Conservation (phyloP, 179 eudicot species). For the Monotropa hypopitys region DNA sequence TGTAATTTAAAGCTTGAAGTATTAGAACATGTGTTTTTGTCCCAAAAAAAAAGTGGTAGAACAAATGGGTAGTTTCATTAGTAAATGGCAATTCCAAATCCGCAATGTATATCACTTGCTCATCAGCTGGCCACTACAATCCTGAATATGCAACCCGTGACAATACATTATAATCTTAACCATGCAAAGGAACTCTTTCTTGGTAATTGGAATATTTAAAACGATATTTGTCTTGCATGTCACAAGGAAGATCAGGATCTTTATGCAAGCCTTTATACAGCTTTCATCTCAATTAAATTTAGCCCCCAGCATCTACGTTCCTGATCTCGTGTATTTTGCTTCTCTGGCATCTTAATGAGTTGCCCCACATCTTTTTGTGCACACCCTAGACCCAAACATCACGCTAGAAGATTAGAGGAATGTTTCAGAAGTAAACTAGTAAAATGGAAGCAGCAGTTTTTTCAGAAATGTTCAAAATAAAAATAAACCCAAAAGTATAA, state of each 20-base stretch:
- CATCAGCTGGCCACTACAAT: not conserved
- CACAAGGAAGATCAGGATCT: not conserved
- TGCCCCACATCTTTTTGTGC: too few relatives aligned
- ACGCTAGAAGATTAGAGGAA: not conserved
- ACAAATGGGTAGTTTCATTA: not conserved
- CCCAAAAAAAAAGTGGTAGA: not conserved
- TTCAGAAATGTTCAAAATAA: not conserved
- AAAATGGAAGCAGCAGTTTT: not conserved
- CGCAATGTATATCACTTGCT: not conserved
- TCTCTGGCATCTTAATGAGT: not conserved
- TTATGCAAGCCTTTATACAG: not conserved
- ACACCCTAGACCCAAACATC: too few relatives aligned
- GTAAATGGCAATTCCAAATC: not conserved
- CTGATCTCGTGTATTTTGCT: not conserved
- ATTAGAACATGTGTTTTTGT: not conserved
- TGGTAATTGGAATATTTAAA: not conserved
- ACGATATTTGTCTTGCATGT: not conserved
- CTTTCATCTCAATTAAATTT: not conserved
- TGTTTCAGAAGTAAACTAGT: not conserved
- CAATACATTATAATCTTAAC: not conserved
- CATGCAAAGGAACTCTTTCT: not conserved
- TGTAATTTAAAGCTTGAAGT: not conserved
- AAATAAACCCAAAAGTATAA: not conserved
- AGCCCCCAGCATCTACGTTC: not conserved
- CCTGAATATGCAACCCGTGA: not conserved